phyloP scores from a whole-genome alignment of 345 rosid genomes.

The Brassica rapa region DNA sequence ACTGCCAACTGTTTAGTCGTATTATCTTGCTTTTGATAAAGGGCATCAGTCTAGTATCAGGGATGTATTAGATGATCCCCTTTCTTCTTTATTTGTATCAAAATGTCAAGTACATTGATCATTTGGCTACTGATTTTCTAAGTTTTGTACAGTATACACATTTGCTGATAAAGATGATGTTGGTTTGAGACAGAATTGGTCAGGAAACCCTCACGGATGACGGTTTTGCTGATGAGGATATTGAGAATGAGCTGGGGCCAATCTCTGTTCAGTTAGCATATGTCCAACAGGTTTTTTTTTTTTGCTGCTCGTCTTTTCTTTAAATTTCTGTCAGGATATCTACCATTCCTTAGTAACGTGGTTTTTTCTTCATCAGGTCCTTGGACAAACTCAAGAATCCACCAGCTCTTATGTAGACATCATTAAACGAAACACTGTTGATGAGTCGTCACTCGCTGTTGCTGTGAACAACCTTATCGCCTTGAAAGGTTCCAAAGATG shows the following conservation, averaged over 20 bases:
- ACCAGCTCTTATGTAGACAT: constrained; percentile 58
- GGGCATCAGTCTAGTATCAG: background rate
- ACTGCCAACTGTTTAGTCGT: background rate
- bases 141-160: constrained; percentile 3
- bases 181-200: constrained; percentile 64
- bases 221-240: constrained; percentile 69
- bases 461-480: constrained; percentile 82
- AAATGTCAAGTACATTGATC: background rate
- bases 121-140: background rate
- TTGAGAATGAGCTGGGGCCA: constrained; percentile 89
- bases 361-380: constrained; percentile 53
- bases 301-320: constrained; percentile 5
- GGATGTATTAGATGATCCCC: background rate
- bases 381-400: constrained; percentile 69
- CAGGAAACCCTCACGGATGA: constrained; percentile 85
- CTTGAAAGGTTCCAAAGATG: constrained; percentile 77
- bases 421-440: constrained; percentile 65
- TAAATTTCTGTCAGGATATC: background rate
- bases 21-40: background rate
- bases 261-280: constrained; percentile 84
- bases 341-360: constrained; percentile 28
- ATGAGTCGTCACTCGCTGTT: constrained; percentile 84
- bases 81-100: background rate
- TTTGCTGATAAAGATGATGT: background rate
- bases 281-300: constrained; percentile 69